A percentile compares a stretch with the other conserved stretches of the same genome.
Evolutionary conservation across 2,329 filamentous ascomycete species (phyloP).

Genomic region (Cephalotrichum gorgonifer): DNA sequence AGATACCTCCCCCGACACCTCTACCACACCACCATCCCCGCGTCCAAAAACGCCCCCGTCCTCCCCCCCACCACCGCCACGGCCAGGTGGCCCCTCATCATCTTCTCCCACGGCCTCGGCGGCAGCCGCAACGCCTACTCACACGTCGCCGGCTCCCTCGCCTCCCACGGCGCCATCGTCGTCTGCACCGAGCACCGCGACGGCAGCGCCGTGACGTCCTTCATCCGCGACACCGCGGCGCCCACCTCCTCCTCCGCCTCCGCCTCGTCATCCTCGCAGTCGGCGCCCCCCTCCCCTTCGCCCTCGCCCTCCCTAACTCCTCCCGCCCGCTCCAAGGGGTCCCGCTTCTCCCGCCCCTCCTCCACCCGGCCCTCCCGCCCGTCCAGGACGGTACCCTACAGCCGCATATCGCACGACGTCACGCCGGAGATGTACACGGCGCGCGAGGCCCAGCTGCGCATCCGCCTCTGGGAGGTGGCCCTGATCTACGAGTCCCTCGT

Average conservation of each 20-base stretch:
- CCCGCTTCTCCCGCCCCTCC: conserved; percentile 18
- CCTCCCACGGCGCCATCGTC: conserved; percentile 72
- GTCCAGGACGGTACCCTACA: conserved; percentile 30
- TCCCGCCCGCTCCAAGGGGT: conserved; percentile 14
- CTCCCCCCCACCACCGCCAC: conserved; percentile 35
- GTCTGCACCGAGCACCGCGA: conserved; percentile 77
- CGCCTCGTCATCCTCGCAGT: no score
- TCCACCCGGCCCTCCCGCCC: conserved; percentile 20
- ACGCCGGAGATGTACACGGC: conserved; percentile 54
- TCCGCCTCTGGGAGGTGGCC: conserved; percentile 71
- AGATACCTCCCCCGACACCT: conserved; percentile 62
- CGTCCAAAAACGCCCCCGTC: conserved; percentile 59
- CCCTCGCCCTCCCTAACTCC: conserved; percentile 21
- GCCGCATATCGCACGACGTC: conserved; percentile 49
- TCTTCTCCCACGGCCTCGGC: conserved; percentile 80
- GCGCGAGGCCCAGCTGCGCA: conserved; percentile 61
- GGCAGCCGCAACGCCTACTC: conserved; percentile 78
- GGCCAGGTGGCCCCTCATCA: conserved; percentile 64
- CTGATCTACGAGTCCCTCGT: conserved; percentile 58
- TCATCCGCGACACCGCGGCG: conserved; percentile 58
- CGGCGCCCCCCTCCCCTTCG: conserved; percentile 8
- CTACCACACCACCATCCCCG: conserved; percentile 64
- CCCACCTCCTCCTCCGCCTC: no score
- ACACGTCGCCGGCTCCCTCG: conserved; percentile 67
- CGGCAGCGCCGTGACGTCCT: conserved; percentile 65